Conservation (phyloP, 129 eudicot species). For the Flaveria linearis region DNA sequence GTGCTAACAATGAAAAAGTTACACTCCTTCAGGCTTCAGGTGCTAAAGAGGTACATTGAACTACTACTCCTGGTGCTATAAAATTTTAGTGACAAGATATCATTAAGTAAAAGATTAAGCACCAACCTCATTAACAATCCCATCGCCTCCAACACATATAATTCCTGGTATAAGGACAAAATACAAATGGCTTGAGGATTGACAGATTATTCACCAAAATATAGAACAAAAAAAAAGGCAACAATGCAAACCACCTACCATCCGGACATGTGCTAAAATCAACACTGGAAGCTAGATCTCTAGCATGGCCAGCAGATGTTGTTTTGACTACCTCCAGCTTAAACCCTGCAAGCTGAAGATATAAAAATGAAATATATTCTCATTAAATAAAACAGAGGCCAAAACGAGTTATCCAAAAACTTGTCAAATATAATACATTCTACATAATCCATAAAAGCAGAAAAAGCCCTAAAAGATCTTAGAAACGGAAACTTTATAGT, state of each 20-base stretch:
- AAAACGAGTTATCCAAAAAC: not conserved
- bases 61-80: not conserved
- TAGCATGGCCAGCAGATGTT: conserved; percentile 96
- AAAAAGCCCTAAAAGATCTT: not conserved
- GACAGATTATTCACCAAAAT: conserved; percentile 10
- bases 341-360: conserved; percentile 87
- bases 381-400: not conserved
- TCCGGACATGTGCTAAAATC: conserved; percentile 96
- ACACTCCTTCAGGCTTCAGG: not conserved
- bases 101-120: conserved; percentile 15
- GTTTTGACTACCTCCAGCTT: conserved; percentile 93
- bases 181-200: conserved; percentile 21
- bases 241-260: conserved; percentile 48
- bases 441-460: conserved; percentile 6
- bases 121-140: conserved; percentile 94
- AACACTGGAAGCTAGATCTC: conserved; percentile 75
- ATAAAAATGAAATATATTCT: conserved; percentile 16
- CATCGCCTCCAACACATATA: conserved; percentile 99
- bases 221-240: not conserved
- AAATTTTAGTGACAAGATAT: not conserved
- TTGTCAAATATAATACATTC: not conserved
- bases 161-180: conserved; percentile 59
- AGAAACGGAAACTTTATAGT: not conserved
- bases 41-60: not conserved
- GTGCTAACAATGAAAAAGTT: not conserved